phyloP scores from a whole-genome alignment of 2,329 filamentous ascomycete genomes.

The Fusarium scirpi region DNA sequence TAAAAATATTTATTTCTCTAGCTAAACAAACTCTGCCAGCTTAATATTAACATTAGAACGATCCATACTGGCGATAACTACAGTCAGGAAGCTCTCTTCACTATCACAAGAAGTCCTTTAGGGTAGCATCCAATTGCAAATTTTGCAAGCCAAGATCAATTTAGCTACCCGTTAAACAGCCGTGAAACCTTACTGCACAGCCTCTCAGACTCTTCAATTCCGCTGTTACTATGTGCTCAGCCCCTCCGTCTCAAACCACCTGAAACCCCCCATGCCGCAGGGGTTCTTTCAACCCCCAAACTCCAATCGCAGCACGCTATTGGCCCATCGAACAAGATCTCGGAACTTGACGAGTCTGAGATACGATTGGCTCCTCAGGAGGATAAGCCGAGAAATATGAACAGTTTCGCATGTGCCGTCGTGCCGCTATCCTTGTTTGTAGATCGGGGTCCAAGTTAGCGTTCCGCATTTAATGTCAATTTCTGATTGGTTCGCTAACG shows the following conservation, averaged over 20 bases:
- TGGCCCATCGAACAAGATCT: slow-evolving; percentile 8
- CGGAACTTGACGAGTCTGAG: slow-evolving; percentile 7
- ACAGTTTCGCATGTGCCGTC: background rate
- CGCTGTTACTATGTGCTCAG: background rate
- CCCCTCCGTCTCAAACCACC: background rate
- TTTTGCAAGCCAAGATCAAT: background rate
- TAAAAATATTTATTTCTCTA: too few species aligned
- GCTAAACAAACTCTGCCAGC: too few species aligned
- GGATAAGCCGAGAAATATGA: background rate
- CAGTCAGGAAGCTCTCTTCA: too few species aligned
- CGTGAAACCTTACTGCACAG: background rate
- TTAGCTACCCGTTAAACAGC: background rate
- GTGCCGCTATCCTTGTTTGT: background rate
- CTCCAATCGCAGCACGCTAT: background rate
- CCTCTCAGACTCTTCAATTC: background rate
- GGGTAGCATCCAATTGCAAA: background rate
- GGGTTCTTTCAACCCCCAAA: background rate
- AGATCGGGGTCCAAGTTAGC: background rate
- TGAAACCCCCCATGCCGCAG: slow-evolving; percentile 13
- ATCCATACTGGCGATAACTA: too few species aligned
- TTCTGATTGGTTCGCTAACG: background rate
- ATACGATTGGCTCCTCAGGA: slow-evolving; percentile 9
- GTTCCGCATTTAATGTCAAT: background rate
- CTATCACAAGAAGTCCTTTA: background rate
- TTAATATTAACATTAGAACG: rapidly evolving